These are phyloP conservation scores for Rhodocollybia butyracea DNA, from an alignment of 768 basidiomycete species.

Conservation along the genomic window DNA sequence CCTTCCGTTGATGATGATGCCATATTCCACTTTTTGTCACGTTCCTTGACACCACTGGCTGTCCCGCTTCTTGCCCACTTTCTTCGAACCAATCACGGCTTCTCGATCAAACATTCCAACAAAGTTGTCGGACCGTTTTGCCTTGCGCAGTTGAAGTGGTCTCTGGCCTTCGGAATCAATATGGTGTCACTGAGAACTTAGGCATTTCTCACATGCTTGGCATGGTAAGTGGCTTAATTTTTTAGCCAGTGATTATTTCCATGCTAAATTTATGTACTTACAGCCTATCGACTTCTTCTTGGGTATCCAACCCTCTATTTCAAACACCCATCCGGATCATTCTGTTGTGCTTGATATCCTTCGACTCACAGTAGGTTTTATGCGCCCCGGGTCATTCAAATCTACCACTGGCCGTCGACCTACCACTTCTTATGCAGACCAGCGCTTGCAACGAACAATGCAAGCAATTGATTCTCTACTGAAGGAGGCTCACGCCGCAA, in stretches of 20 bases:
- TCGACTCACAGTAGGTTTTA: slow-evolving; percentile 8
- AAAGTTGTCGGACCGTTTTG: not conserved
- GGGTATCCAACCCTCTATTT: slow-evolving; percentile 30
- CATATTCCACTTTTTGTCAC: slow-evolving; percentile 34
- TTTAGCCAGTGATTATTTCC: slow-evolving; percentile 14
- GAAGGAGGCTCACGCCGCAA: not conserved
- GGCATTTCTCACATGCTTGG: slow-evolving; percentile 34
- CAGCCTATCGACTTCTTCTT: slow-evolving; percentile 53
- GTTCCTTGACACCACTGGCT: slow-evolving; percentile 24
- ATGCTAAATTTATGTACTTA: slow-evolving; percentile 19
- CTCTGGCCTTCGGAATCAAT: slow-evolving; percentile 12
- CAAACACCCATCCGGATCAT: not conserved
- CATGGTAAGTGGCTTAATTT: slow-evolving; percentile 38
- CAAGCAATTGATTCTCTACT: not conserved
- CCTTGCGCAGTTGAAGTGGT: slow-evolving; percentile 13
- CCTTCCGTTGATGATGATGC: slow-evolving; percentile 13
- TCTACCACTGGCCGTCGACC: not conserved
- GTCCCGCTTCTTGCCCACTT: slow-evolving; percentile 8
- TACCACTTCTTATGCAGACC: not conserved
- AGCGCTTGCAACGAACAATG: not conserved
- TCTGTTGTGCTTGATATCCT: slow-evolving; percentile 12
- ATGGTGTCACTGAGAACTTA: slow-evolving; percentile 21
- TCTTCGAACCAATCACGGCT: slow-evolving; percentile 10
- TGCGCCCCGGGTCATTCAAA: not conserved
- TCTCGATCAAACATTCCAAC: not conserved